Base-by-base conservation (phyloP, 495 filamentous ascomycete genomes). In the Hyaloscypha variabilis region DNA sequence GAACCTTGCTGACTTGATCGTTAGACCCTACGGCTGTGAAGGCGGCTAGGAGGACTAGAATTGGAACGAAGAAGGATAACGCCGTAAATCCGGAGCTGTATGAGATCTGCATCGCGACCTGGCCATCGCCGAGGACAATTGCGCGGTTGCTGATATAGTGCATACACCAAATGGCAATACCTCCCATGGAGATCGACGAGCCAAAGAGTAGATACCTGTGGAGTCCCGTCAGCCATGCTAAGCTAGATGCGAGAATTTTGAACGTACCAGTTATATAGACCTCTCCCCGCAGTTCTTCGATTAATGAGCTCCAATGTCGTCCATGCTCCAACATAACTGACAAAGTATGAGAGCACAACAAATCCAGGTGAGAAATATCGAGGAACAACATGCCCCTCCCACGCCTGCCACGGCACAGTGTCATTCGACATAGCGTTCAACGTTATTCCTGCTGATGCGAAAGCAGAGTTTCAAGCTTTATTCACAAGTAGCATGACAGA, bases 111-210 rank as follows among this genome's bases (percentile, higher is more conserved):
- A 91, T 77, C 5, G 81, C 73, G 23, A 77, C 60, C 58, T 84
- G 76, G 53, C 89, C 89, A 57, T 87, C 60, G 30, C 80, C 86
- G 23, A 97, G 82, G 14, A 85, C 76, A 42, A 92, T 90, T 6
- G 93, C 91, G 21, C 89, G 83, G 67, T 95, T 95, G 23, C 91
- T 91, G 64, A 96, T 88, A 68, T 87, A 96, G 72, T 96, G 93
- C 78, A 82, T 82, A 60, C 76, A 81, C 82, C 81, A 84, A 64
- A 94, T 93, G n/a, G 89, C 86, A 29, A 94, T 84, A 1, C 89
- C 90, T 1, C 92, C 92, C 89, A 96, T 92, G 10, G 88, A 82
- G 5, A 92, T 78, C 2, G 92, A 87, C n/a, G 90, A 88, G 26
- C 83, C 87, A 2, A 88, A 72, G 1, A 95, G 81, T 6, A 94